These are phyloP conservation scores for Monosporascus cannonballus DNA, from an alignment of 2,329 filamentous ascomycete species.

Conservation along the genomic window DNA sequence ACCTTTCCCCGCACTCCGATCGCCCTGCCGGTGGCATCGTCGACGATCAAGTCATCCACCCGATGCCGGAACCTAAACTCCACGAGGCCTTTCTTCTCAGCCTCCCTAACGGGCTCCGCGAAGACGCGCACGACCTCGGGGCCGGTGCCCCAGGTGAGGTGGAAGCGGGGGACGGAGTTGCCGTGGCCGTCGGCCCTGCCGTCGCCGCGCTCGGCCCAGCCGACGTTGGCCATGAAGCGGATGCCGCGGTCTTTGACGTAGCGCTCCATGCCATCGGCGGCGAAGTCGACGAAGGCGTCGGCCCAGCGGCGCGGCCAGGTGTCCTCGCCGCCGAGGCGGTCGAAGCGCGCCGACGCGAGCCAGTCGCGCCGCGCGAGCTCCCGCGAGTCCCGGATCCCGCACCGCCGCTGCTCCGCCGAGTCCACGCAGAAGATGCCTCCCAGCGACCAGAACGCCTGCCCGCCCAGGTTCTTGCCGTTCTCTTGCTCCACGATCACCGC, in stretches of 20 bases:
- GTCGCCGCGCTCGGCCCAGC: conserved; percentile 56
- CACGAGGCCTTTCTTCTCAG: conserved; percentile 46
- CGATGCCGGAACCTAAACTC: conserved; percentile 50
- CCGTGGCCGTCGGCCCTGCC: conserved; percentile 52
- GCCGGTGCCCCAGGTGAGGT: conserved; percentile 55
- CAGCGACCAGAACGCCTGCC: conserved; percentile 59
- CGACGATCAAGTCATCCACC: conserved; percentile 51
- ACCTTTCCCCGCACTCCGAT: conserved; percentile 48
- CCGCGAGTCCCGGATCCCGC: conserved; percentile 52
- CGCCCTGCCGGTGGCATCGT: conserved; percentile 42
- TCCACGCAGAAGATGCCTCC: conserved; percentile 56
- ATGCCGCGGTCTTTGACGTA: conserved; percentile 50
- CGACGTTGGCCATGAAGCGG: conserved; percentile 47
- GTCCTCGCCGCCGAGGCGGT: conserved; percentile 46
- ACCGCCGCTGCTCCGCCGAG: conserved; percentile 48
- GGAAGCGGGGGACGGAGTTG: conserved; percentile 58
- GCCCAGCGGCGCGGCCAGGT: conserved; percentile 56
- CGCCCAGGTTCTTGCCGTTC: conserved; percentile 48
- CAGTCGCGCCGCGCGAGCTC: conserved; percentile 54
- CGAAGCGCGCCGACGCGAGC: conserved; percentile 51
- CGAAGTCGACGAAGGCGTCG: conserved; percentile 59
- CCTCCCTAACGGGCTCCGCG: conserved; percentile 46
- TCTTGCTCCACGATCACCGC: conserved; percentile 53
- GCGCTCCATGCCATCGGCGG: conserved; percentile 49
- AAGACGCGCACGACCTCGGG: conserved; percentile 55